Evolutionary conservation across 1,139 yeast species (phyloP).

Genomic region (Pichia sp.): DNA sequence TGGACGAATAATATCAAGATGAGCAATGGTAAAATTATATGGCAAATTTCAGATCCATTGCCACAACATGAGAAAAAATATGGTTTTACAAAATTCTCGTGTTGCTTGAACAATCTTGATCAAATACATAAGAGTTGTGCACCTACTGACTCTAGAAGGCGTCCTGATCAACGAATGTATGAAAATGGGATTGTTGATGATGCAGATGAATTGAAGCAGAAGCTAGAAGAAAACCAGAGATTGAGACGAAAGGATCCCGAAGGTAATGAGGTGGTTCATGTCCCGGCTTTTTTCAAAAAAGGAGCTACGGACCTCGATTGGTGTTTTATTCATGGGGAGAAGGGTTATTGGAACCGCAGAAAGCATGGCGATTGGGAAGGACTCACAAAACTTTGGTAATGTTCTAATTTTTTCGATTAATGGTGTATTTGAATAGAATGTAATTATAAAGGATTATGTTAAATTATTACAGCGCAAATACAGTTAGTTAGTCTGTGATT

Average conservation of each 20-base stretch:
- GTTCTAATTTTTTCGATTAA: neutral
- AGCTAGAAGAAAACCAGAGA: slow-evolving; percentile 78
- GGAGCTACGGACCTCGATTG: slow-evolving; percentile 48
- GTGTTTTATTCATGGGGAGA: slow-evolving; percentile 55
- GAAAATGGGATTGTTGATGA: slow-evolving; percentile 63
- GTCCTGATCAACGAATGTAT: slow-evolving; percentile 79
- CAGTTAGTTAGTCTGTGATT: slow-evolving; percentile 9
- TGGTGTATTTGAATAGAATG: neutral
- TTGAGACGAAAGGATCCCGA: slow-evolving; percentile 61
- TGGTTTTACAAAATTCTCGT: slow-evolving; percentile 83
- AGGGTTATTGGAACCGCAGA: slow-evolving; percentile 80
- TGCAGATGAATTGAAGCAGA: slow-evolving; percentile 66
- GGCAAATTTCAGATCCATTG: slow-evolving; percentile 68
- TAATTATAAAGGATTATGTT: neutral
- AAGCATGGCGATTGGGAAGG: slow-evolving; percentile 56
- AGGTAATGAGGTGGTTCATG: slow-evolving; percentile 41
- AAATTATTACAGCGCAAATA: too few species aligned
- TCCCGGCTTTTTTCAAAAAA: slow-evolving; percentile 61
- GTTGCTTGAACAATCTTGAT: slow-evolving; percentile 76
- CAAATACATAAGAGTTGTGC: slow-evolving; percentile 54
- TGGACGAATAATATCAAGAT: slow-evolving; percentile 67
- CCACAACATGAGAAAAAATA: slow-evolving; percentile 57
- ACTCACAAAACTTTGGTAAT: slow-evolving; percentile 49
- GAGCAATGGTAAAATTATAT: slow-evolving; percentile 40
- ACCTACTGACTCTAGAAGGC: slow-evolving; percentile 81